Evolutionary conservation across 352 stramenopile species (phyloP), one percentile per base, ranked within the genome.

Genomic region (Pythium biforme): DNA sequence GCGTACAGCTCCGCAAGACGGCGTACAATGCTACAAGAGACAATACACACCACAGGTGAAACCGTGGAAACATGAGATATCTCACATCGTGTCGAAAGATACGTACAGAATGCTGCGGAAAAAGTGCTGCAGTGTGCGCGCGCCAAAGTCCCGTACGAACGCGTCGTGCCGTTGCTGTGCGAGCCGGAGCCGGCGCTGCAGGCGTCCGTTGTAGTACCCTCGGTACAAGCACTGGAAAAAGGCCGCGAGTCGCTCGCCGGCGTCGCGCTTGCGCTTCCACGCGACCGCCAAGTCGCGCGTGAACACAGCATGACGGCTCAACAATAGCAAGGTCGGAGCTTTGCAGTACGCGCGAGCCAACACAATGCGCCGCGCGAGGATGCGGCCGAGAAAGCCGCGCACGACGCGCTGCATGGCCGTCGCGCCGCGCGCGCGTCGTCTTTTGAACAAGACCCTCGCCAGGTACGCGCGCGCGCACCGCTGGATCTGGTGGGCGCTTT

Each of bases 41-140:
- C 45, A 45, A 19, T 53, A 53, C 33, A 46, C 19, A 68, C 14
- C 6, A 11, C 17, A 43, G 5, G 17, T 43, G 37, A 43, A 11
- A 43, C 29, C 29, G 29, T 43, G 37, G 7, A 8, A 4, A 43
- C 17, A 39, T n/a, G 11, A 50, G 43, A 50, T 29, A 29, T 25
- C 15, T 31, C 31, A 39, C 25, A 29, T 19, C 41, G 34, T 15
- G 17, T 15, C 10, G 5, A 43, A n/a, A 43, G 12, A 20, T 19
- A 84, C 80, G 59, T 74, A 92, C 81, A 90, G 62, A 47, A 90
- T 77, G 54, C 77, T 84, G 40, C 80, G 82, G 53, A 92, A 92
- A 62, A 92, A 90, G 59, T 89, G 84, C 66, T 92, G 84, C 25
- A 92, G 66, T 1, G 31, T 37, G 4, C 82, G 72, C 14, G 84